Evolutionary conservation across 2,329 filamentous ascomycete species (phyloP).

Genomic region (Venturia aucupariae): DNA sequence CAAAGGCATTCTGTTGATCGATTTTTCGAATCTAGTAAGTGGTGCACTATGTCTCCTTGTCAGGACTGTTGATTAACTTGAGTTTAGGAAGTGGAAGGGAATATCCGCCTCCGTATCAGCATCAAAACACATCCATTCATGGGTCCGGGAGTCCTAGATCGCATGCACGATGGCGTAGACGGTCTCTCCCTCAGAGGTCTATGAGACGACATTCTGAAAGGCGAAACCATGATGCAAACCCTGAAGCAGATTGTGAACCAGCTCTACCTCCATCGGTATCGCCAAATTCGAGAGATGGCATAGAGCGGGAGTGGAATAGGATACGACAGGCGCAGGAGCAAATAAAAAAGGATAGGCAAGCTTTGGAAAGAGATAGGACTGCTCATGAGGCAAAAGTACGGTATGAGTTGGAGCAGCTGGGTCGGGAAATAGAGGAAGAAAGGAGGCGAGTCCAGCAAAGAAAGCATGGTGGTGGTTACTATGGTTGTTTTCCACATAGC

Average conservation of each 20-base stretch:
- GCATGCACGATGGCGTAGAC: neutral
- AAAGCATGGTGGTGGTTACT: neutral
- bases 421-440: neutral
- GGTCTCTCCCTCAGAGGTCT: neutral
- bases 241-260: neutral
- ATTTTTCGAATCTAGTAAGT: constrained; percentile 3
- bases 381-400: neutral
- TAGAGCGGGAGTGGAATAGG: constrained; percentile 1
- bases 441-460: neutral
- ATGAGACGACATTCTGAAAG: neutral
- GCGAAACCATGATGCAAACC: neutral
- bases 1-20: constrained; percentile 7
- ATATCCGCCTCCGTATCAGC: neutral
- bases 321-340: neutral
- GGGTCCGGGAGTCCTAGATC: neutral
- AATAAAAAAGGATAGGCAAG: neutral
- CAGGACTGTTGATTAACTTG: too few relatives aligned
- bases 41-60: too few relatives aligned
- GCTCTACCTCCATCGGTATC: neutral
- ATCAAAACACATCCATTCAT: neutral
- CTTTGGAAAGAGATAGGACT: neutral
- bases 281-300: neutral
- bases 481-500: neutral
- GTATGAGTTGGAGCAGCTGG: neutral
- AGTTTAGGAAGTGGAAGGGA: neutral